Base-by-base conservation (phyloP, 208 protist genomes). In the Novymonas esmeraldas region DNA sequence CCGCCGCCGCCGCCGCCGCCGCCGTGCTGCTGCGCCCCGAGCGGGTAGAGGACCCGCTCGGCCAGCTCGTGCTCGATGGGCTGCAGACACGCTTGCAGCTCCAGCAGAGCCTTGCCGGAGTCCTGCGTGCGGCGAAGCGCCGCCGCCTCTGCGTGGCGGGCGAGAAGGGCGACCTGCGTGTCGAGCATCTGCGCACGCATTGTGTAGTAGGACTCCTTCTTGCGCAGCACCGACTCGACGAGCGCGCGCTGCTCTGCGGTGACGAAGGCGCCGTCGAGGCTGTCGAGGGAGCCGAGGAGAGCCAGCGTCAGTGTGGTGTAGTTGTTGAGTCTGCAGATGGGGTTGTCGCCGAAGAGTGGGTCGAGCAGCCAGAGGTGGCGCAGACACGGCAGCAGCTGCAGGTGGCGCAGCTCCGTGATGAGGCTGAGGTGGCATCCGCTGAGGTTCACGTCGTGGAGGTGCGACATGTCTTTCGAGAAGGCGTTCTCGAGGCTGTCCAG, bases 201-300 rank as follows among this genome's bases (percentile, higher is more conserved):
- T 63, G 91, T 95, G 72, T 99, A 99, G 76, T 98, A 99, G 64
- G 97, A 90, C 52, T 78, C 75, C 71, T 99, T 99, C 60, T 97
- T 99, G 51, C 78, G 66, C 67, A 93, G 94, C 1, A 97, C 91
- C 2, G 85, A 88, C 48, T 96, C 82, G 11, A 96, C 95, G 29
- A 95, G 51, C 10, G 66, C 63, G 28, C 92, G 88, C 51, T 92
- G 84, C 68, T 98, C 94, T 3, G 73, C 60, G 13, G 87, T 90
- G 48, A 98, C 79, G 22, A 57, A 46, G 29, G 65, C 51, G 55
- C 81, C 77, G 70, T 98, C 97, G 42, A 99, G 79, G 56, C 67
- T 72, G 49, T 89, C 86, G 24, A 97, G 62, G 14, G 73, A 70
- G 29, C 84, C 64, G 31, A 87, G 64, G 24, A 95, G 70, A 64